Conservation (phyloP, 495 filamentous ascomycete species). For the Thozetella sp. region DNA sequence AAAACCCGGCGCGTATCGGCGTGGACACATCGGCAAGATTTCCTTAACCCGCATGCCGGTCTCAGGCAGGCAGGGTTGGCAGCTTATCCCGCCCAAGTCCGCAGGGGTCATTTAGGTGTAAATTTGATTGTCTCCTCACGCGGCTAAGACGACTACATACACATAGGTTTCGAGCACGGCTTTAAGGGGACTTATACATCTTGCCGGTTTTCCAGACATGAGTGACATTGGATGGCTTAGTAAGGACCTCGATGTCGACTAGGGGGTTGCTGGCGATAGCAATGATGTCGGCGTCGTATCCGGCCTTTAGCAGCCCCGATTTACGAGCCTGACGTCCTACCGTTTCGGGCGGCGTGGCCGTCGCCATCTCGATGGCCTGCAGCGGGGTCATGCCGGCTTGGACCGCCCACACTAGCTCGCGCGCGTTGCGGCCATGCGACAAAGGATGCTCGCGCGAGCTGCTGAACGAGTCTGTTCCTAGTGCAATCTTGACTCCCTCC, state of each 20-base stretch:
- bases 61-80: not conserved
- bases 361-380: conserved; percentile 43
- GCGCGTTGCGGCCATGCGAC: conserved; percentile 31
- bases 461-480: conserved; percentile 23
- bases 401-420: conserved; percentile 34
- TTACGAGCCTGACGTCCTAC: conserved; percentile 23
- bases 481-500: conserved; percentile 27
- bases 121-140: not conserved
- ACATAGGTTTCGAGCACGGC: not conserved
- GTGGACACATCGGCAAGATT: not conserved
- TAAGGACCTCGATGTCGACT: conserved; percentile 30
- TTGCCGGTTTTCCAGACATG: conserved; percentile 35
- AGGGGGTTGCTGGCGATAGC: conserved; percentile 30
- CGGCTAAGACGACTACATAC: not conserved
- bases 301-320: conserved; percentile 20
- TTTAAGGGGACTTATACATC: conserved; percentile 18
- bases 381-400: conserved; percentile 40
- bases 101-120: not conserved
- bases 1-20: not conserved
- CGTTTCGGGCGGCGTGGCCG: conserved; percentile 32
- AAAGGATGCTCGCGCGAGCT: conserved; percentile 5
- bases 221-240: conserved; percentile 26
- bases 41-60: not conserved
- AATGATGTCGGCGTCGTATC: conserved; percentile 39
- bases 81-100: not conserved